Conservation (phyloP, 2,329 filamentous ascomycete genomes). For the Calycina marina region DNA sequence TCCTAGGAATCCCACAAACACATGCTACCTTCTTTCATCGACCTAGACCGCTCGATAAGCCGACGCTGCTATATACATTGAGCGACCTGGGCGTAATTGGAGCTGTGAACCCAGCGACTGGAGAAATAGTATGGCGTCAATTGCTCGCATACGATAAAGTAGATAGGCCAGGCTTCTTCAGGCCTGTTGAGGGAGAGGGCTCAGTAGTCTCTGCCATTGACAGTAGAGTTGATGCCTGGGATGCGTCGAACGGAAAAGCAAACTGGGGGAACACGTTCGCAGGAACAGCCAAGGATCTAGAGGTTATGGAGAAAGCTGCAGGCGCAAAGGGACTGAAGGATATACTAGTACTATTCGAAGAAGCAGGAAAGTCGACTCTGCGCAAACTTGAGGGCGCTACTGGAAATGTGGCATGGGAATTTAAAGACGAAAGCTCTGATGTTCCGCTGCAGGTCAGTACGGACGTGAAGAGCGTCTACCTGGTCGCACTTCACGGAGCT, state of each 20-base stretch:
- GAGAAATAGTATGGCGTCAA: slow-evolving; percentile 77
- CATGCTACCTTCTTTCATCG: slow-evolving; percentile 91
- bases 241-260: slow-evolving; percentile 65
- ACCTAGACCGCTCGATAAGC: slow-evolving; percentile 66
- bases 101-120: slow-evolving; percentile 78
- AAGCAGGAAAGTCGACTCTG: slow-evolving; percentile 41
- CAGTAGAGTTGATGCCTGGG: slow-evolving; percentile 62
- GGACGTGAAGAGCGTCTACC: slow-evolving; percentile 56
- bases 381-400: slow-evolving; percentile 58
- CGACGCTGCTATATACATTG: slow-evolving; percentile 80
- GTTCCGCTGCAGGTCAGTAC: slow-evolving; percentile 60
- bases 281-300: slow-evolving; percentile 51
- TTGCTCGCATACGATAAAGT: slow-evolving; percentile 19
- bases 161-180: slow-evolving; percentile 31
- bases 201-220: slow-evolving; percentile 63
- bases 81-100: slow-evolving; percentile 74
- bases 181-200: slow-evolving; percentile 65
- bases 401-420: slow-evolving; percentile 68
- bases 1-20: slow-evolving; percentile 69
- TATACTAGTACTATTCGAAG: slow-evolving; percentile 51
- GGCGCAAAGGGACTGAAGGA: slow-evolving; percentile 43
- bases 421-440: slow-evolving; percentile 52
- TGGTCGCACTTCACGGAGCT: slow-evolving; percentile 59
- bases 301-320: slow-evolving; percentile 55
- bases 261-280: slow-evolving; percentile 55